Evolutionary conservation across 2,329 filamentous ascomycete species (phyloP).

Genomic region (Colletotrichum falcatum): DNA sequence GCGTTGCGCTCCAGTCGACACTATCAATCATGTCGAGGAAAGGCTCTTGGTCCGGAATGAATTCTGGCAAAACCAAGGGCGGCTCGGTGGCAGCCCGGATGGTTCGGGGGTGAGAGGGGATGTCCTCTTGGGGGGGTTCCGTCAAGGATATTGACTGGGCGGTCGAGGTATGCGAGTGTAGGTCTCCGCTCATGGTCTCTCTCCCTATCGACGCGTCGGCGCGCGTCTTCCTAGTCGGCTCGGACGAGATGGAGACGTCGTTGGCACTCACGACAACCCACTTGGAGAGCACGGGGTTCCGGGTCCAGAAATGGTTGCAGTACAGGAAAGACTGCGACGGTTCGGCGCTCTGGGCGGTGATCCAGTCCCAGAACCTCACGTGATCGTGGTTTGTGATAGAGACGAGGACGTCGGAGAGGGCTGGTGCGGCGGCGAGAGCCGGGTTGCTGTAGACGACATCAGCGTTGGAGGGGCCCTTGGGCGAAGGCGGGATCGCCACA

Average conservation of each 20-base stretch:
- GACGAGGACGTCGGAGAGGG: slow-evolving; percentile 49
- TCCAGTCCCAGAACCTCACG: slow-evolving; percentile 55
- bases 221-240: slow-evolving; percentile 49
- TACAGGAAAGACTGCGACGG: slow-evolving; percentile 48
- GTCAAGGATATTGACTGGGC: slow-evolving; percentile 6
- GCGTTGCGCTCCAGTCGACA: slow-evolving; percentile 60
- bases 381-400: slow-evolving; percentile 48
- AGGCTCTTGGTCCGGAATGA: slow-evolving; percentile 52
- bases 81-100: slow-evolving; percentile 50
- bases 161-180: slow-evolving; percentile 13
- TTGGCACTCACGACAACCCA: slow-evolving; percentile 57
- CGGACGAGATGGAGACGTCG: slow-evolving; percentile 48
- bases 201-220: slow-evolving; percentile 45
- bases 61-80: slow-evolving; percentile 49
- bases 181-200: slow-evolving; percentile 14
- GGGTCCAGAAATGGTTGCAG: slow-evolving; percentile 53
- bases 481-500: slow-evolving; percentile 44
- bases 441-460: slow-evolving; percentile 53
- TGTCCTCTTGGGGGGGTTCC: slow-evolving; percentile 26
- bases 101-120: slow-evolving; percentile 43
- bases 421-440: slow-evolving; percentile 48
- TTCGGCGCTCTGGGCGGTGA: slow-evolving; percentile 44
- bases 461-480: slow-evolving; percentile 37
- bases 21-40: slow-evolving; percentile 56
- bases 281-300: slow-evolving; percentile 48